Base-by-base conservation (phyloP, 176 grass and related monocot species). In the Lolium multiflorum region DNA sequence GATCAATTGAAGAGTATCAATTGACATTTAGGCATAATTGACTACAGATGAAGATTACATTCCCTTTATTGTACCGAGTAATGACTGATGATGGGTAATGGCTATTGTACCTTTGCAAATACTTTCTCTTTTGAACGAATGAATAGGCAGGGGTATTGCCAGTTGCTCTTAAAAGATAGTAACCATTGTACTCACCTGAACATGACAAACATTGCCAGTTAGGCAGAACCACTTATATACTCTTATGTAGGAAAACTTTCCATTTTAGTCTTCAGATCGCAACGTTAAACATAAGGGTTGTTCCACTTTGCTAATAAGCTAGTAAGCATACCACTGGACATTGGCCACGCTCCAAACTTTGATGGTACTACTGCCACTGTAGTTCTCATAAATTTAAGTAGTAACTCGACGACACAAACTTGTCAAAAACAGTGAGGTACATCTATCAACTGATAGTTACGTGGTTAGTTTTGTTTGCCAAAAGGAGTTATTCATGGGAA, bases 371-470 rank as follows among this genome's bases (percentile, higher is more conserved):
- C 6, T 61, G 11, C 51, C 78, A 49, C 16, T 81, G 44, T 16
- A 67, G 25, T 66, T 49, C 43, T 20, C 24, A 69, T 38, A 82
- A 52, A 39, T 69, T 81, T 22, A 47, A 18, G 22, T 54, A 81
- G 17, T 81, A 35, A 35, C 31, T 35, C 17, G 9, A 24, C 4
- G 26, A 11, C 28, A 82, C 18, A 21, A n/a, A 22, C 47, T 54
- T 54, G 24, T 54, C 63, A 21, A 2, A 22, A 37, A 69, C 20
- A 54, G 1, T 3, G 16, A 47, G 15, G 3, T 46, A 62, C 41
- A 80, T 25, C 8, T 1, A 11, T 15, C 43, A 0, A 74, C 21
- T 2, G 46, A 38, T 47, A 49, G 44, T 28, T 79, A 20, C 22
- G 39, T 6, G n/a, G 7, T 74, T 1, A 22, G 3, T 28, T 49